A percentile compares a stretch with the other conserved stretches of the same genome.
Evolutionary conservation across 2,329 filamentous ascomycete species (phyloP).

Genomic region (Hypoxylon sp.): DNA sequence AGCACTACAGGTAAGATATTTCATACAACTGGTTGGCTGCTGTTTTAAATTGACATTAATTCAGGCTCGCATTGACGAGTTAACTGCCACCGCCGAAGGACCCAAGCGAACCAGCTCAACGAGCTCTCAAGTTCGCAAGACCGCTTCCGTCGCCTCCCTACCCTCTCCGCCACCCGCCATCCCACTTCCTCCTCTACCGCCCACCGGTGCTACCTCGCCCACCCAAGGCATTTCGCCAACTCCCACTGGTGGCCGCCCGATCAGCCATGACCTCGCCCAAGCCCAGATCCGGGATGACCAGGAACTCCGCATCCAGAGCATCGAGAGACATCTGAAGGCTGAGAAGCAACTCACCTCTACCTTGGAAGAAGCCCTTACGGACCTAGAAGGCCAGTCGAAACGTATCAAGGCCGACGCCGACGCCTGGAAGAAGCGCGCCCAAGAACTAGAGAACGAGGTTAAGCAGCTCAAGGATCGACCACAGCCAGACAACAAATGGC

Average conservation of each 20-base stretch:
- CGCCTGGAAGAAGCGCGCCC: conserved; percentile 87
- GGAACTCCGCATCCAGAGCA: conserved; percentile 91
- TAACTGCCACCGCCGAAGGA: conserved; percentile 44
- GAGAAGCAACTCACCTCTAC: conserved; percentile 97
- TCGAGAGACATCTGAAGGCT: conserved; percentile 95
- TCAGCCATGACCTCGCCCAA: conserved; percentile 82
- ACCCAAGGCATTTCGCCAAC: conserved; percentile 59
- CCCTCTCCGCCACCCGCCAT: conserved; percentile 96
- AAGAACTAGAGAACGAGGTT: conserved; percentile 77
- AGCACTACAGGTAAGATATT: conserved; percentile 75
- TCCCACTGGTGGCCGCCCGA: conserved; percentile 73
- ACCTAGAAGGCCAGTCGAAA: conserved; percentile 91
- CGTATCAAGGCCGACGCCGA: conserved; percentile 93
- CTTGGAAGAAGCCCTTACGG: conserved; percentile 93
- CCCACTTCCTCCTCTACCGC: conserved; percentile 91
- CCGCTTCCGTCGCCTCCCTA: conserved; percentile 81
- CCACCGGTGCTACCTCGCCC: conserved; percentile 63
- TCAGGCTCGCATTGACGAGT: conserved; percentile 49
- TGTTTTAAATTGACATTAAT: conserved; percentile 46
- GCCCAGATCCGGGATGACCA: conserved; percentile 92
- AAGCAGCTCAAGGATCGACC: conserved; percentile 71
- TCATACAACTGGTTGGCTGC: background rate
- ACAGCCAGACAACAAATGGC: conserved; percentile 68
- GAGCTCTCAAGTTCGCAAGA: conserved; percentile 82
- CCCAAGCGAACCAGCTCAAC: conserved; percentile 70